A percentile compares a stretch with the other conserved stretches of the same genome.
phyloP scores from a whole-genome alignment of 345 rosid genomes.

The Eucalyptus guilfoylei region DNA sequence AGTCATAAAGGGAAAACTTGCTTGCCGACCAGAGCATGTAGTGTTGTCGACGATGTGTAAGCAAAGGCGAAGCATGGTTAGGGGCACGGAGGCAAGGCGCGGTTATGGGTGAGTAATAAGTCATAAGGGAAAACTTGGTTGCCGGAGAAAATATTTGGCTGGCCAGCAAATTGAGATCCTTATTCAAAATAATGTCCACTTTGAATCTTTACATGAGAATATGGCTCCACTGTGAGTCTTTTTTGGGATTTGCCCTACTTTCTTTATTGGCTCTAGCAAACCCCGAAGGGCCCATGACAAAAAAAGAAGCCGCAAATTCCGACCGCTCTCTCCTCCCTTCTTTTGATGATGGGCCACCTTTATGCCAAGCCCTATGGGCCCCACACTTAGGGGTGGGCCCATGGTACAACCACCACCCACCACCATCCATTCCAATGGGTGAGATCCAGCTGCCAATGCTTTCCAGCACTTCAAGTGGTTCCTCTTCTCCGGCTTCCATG shows the following conservation, averaged over 20 bases:
- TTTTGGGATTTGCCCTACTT: not conserved
- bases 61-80: too few species aligned
- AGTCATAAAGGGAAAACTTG: too few species aligned
- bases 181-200: too few species aligned
- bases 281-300: not conserved
- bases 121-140: too few species aligned
- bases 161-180: accelerated
- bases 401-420: not conserved
- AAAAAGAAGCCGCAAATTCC: not conserved
- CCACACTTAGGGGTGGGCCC: not conserved
- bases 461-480: not conserved
- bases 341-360: not conserved
- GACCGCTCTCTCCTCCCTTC: not conserved
- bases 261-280: not conserved
- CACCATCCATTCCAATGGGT: not conserved
- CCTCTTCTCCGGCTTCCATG: not conserved
- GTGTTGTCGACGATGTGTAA: too few species aligned
- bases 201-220: not conserved
- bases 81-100: too few species aligned
- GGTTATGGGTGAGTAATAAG: too few species aligned
- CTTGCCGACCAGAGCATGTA: too few species aligned
- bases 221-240: too few species aligned
- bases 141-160: not conserved
- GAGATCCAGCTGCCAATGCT: not conserved
- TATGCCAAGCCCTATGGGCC: not conserved